phyloP scores from a whole-genome alignment of 2,329 filamentous ascomycete genomes.

The Diaporthe helianthi region DNA sequence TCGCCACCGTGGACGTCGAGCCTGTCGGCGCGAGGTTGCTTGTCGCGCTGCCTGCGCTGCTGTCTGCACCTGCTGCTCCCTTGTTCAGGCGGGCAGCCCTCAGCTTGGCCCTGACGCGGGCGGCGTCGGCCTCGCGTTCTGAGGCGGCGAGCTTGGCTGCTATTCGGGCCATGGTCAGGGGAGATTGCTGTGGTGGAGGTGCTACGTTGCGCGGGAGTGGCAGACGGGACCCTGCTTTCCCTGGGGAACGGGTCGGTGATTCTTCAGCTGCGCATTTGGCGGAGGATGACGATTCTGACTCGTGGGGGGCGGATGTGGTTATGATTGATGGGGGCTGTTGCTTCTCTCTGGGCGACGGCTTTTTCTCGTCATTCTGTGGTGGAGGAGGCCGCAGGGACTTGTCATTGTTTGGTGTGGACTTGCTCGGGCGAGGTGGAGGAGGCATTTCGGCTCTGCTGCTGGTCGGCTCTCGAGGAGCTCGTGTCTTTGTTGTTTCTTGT shows the following conservation, averaged over 20 bases:
- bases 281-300: not conserved
- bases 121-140: conserved; percentile 69
- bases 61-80: conserved; percentile 30
- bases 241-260: conserved; percentile 38
- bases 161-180: conserved; percentile 67
- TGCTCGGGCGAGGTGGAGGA: conserved; percentile 29
- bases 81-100: conserved; percentile 56
- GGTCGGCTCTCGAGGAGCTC: not conserved
- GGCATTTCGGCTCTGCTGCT: conserved; percentile 29
- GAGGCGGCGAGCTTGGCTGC: conserved; percentile 69
- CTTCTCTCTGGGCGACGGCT: conserved; percentile 27
- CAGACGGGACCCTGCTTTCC: conserved; percentile 43
- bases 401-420: conserved; percentile 15
- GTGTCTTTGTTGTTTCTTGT: conserved; percentile 19
- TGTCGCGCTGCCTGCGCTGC: not conserved
- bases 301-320: not conserved
- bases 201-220: conserved; percentile 46
- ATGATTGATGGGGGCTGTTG: conserved; percentile 36
- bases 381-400: conserved; percentile 3
- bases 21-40: conserved; percentile 37
- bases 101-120: conserved; percentile 67
- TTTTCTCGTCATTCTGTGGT: conserved; percentile 18
- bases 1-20: conserved; percentile 33
- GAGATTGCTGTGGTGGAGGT: conserved; percentile 58
- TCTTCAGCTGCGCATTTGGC: conserved; percentile 28